phyloP scores from a whole-genome alignment of 305 asterid species.

The Coffea humblotiana region DNA sequence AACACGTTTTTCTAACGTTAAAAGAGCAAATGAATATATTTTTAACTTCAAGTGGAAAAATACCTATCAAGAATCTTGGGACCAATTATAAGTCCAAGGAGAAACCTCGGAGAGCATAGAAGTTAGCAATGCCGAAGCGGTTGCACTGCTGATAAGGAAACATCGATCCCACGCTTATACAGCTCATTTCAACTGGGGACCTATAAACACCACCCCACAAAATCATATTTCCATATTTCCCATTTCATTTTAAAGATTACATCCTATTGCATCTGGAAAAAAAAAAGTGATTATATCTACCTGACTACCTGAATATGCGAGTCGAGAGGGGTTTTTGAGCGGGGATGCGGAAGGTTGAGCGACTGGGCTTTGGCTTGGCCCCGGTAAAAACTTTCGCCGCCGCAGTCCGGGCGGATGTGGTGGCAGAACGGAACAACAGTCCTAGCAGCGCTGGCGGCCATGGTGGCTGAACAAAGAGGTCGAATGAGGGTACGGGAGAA shows the following conservation, averaged over 20 bases:
- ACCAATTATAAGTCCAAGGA: slow-evolving; percentile 77
- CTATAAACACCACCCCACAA: slow-evolving; percentile 27
- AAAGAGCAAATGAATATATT: neutral
- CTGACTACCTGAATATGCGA: slow-evolving; percentile 69
- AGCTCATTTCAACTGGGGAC: slow-evolving; percentile 82
- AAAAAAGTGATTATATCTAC: neutral
- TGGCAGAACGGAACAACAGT: slow-evolving; percentile 61
- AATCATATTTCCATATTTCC: neutral
- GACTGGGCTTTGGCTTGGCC: slow-evolving; percentile 47
- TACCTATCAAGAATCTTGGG: slow-evolving; percentile 62
- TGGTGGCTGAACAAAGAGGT: slow-evolving; percentile 22
- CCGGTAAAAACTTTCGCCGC: slow-evolving; percentile 47
- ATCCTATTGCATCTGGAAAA: neutral
- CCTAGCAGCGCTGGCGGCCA: slow-evolving; percentile 79
- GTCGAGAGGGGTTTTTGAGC: slow-evolving; percentile 64
- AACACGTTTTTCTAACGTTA: no score
- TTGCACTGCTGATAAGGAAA: slow-evolving; percentile 89
- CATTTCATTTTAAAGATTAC: neutral
- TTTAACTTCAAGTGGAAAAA: neutral
- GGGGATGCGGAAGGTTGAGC: slow-evolving; percentile 67
- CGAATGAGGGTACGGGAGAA: neutral
- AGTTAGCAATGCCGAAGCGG: slow-evolving; percentile 86
- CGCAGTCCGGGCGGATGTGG: slow-evolving; percentile 49
- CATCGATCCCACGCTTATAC: slow-evolving; percentile 64
- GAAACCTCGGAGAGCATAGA: slow-evolving; percentile 80